These are phyloP conservation scores for Phytophthora cryptogea DNA, from an alignment of 352 stramenopile genomes.

Conservation along the genomic window DNA sequence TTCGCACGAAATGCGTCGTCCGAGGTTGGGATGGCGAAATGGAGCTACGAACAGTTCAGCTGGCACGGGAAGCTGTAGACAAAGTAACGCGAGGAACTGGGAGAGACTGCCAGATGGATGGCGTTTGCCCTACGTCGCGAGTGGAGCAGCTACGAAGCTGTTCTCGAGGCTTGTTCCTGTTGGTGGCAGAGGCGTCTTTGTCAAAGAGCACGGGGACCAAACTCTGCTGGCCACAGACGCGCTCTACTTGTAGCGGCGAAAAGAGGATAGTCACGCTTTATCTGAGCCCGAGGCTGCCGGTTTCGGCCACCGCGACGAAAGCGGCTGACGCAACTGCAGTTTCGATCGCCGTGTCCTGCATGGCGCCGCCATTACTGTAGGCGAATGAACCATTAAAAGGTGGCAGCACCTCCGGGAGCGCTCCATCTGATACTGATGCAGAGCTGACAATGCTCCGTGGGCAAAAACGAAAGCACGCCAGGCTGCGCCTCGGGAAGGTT, in stretches of 20 bases:
- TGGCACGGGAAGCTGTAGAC: conserved; percentile 9
- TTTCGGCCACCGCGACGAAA: background rate
- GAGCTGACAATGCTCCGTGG: background rate
- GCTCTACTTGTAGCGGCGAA: background rate
- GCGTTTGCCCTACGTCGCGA: conserved; percentile 6
- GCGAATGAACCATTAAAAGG: too few relatives aligned
- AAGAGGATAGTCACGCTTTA: background rate
- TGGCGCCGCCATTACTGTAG: too few relatives aligned
- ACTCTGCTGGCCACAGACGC: background rate
- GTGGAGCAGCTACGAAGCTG: background rate
- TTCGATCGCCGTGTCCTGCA: background rate
- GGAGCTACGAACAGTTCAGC: conserved; percentile 2
- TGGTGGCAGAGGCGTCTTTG: conserved; percentile 6
- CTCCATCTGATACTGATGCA: background rate
- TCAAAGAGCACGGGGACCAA: background rate
- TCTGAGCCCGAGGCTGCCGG: background rate
- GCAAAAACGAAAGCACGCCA: background rate
- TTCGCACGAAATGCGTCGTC: background rate
- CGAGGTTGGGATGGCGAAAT: conserved; percentile 9
- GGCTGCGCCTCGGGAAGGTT: background rate
- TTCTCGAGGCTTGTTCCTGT: conserved; percentile 2
- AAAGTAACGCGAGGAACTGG: conserved; percentile 12
- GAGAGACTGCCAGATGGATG: conserved; percentile 27
- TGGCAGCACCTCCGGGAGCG: too few relatives aligned
- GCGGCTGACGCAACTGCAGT: background rate